These are phyloP conservation scores for Cajanus cajan DNA, from an alignment of 306 rosid genomes.

Conservation along the genomic window DNA sequence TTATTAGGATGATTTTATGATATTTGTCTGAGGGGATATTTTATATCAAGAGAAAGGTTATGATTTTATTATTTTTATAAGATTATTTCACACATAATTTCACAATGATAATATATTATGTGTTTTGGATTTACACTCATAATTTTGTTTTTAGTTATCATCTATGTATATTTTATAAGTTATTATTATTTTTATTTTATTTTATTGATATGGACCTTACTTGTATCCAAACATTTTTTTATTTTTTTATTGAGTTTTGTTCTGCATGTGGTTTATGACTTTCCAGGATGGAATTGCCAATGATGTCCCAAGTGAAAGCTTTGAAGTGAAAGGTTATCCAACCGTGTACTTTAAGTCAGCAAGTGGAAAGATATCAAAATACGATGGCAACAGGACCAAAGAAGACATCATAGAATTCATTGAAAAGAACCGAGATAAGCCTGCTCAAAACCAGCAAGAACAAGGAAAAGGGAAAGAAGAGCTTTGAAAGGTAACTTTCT, in stretches of 20 bases:
- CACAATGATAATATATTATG: too few species aligned
- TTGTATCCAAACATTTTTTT: too few species aligned
- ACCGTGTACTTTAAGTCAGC: conserved; percentile 72
- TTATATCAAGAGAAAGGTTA: too few species aligned
- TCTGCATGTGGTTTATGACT: background rate
- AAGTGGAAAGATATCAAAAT: conserved; percentile 59
- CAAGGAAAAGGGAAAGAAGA: conserved; percentile 31
- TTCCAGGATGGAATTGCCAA: conserved; percentile 86
- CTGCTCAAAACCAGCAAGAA: conserved; percentile 29
- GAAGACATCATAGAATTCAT: conserved; percentile 69
- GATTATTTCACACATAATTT: too few species aligned
- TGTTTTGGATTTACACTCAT: too few species aligned
- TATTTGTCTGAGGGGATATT: too few species aligned
- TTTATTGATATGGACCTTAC: too few species aligned
- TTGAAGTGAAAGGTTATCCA: conserved; percentile 76
- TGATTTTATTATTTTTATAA: too few species aligned
- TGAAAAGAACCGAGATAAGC: conserved; percentile 63
- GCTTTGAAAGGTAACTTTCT: conserved; percentile 60
- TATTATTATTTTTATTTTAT: too few species aligned
- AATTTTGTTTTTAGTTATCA: too few species aligned
- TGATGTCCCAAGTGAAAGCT: conserved; percentile 54
- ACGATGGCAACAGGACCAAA: conserved; percentile 70
- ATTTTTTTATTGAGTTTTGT: background rate
- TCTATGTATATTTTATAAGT: too few species aligned
- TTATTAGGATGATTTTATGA: too few species aligned